Base-by-base conservation (phyloP, 768 basidiomycete species). In the Phanerodontia chrysosporium region DNA sequence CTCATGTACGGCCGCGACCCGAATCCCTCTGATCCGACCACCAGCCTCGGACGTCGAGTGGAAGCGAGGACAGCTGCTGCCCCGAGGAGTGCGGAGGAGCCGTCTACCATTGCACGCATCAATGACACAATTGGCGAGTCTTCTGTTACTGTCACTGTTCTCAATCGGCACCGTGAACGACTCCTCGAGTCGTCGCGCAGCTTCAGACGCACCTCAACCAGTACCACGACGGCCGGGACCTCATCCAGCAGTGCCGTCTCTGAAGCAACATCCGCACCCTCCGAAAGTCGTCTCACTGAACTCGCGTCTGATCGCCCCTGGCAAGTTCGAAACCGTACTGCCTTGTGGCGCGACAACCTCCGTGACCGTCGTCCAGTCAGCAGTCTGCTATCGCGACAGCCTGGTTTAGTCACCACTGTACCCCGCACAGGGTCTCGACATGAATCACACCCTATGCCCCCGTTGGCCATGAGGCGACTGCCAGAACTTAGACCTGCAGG, bases 31-130 rank as follows among this genome's bases (percentile, higher is more conserved):
- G 64, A 67, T 27, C 45, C 64, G 16, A 57, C 62, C 12, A 67
- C 66, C 4, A 44, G 56, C 7, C 55, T 64, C 22, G 66, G 66
- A 4, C 58, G 62, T 25, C 62, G 61, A 12, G 66, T 67, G 6
- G 59, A 63, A 22, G 66, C 66, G 14, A 59, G 66, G 32, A 13
- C 32, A 18, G 58, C 59, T 3, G 54, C 58, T 7, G 55, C 53
- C 22, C 57, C 35, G 21, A 24, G 45, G 13, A 32, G 5, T 44
- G 30, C 46, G 3, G 46, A 24, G 46, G 46, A 24, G 9, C 21
- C 24, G 3, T 25, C 46, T 48, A 9, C 13, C 13, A 18, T 7
- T 24, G 46, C 13, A 24, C 46, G 16, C 18, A 42, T 42, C 18
- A 10, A 42, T 18, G 39, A 42, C 39, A 42, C 39, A 18, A 42